Conservation (phyloP, 805 yeast species). For the Starmera caribaea region DNA sequence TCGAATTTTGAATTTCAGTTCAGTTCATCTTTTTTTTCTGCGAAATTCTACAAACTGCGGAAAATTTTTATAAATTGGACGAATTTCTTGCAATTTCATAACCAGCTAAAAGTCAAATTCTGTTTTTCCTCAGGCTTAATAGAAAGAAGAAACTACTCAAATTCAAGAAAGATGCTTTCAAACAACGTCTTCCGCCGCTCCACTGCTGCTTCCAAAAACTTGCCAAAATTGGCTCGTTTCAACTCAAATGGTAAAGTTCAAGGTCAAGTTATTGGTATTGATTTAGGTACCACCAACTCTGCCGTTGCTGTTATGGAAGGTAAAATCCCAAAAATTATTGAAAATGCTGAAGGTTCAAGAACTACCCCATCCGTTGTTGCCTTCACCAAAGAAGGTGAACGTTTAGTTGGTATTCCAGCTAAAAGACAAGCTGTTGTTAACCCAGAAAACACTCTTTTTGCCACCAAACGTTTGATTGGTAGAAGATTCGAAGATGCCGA, state of each 20-base stretch:
- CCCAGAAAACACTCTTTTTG: constrained; percentile 71
- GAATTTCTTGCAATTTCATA: too few relatives aligned
- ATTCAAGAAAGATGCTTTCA: neutral
- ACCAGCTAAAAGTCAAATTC: too few relatives aligned
- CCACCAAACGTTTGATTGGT: constrained; percentile 78
- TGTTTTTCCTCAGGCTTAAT: too few relatives aligned
- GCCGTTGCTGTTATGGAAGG: constrained; percentile 56
- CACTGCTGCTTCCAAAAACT: too few relatives aligned
- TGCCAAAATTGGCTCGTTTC: constrained; percentile 29
- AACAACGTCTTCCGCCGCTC: neutral
- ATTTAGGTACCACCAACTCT: constrained; percentile 80
- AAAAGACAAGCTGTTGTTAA: constrained; percentile 72
- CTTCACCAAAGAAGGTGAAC: constrained; percentile 39
- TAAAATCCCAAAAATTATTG: constrained; percentile 55
- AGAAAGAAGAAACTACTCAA: neutral
- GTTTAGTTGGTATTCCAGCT: constrained; percentile 63
- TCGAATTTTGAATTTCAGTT: too few relatives aligned
- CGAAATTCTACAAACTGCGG: too few relatives aligned
- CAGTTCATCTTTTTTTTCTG: too few relatives aligned
- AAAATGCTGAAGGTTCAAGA: constrained; percentile 72
- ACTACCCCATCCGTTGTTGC: constrained; percentile 56
- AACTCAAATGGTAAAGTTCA: constrained; percentile 39
- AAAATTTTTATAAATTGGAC: too few relatives aligned
- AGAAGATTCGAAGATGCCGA: constrained; percentile 61
- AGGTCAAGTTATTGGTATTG: constrained; percentile 62